Evolutionary conservation across 2,329 filamentous ascomycete species (phyloP), one percentile per base, ranked within the genome.

Genomic region (Hypoxylon sp.): DNA sequence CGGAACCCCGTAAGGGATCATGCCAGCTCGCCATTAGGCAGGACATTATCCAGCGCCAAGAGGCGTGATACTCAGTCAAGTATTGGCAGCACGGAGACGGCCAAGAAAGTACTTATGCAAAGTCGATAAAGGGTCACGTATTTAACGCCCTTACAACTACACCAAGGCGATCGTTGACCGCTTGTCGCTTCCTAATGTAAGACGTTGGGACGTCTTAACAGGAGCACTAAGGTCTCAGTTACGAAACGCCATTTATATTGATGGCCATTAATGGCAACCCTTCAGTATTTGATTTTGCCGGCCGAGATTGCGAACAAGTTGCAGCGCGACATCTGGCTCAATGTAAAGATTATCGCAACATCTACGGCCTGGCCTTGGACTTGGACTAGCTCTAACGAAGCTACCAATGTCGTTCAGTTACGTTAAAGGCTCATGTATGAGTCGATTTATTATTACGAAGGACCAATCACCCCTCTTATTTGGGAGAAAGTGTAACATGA

Each of bases 61-160:
- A 82, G 88, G 63, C 84, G 89, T 33, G 86, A 88, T 71, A 90
- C 88, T 0, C 88, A 89, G 72, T 86, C 85, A 1, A 89, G 87
- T 71, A 85, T 88, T 30, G 86, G 85, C 33, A 90, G 88, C 75
- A 89, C 87, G 1, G 89, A 90, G 72, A 91, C 89, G 48, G 89
- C 89, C 42, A 90, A 89, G 80, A 89, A 89, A 76, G 76, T 88
- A 17, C 70, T 80, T 42, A 74, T 82, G 55, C 77, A 81, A 67
- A 78, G 78, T 66, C 80, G 79, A 69, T 75, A 58, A 73, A 48
- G 35, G n/a, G 22, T 33, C 22, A 10, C 40, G 22, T 11, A 14
- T 30, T 49, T 25, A 22, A 40, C 14, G 2, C 25, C 27, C 35
- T 2, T 10, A 59, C 11, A 3, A 54, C 17, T 13, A 17, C 42